Conservation (phyloP, 805 yeast species). For the Kodamaea lidongshanica region DNA sequence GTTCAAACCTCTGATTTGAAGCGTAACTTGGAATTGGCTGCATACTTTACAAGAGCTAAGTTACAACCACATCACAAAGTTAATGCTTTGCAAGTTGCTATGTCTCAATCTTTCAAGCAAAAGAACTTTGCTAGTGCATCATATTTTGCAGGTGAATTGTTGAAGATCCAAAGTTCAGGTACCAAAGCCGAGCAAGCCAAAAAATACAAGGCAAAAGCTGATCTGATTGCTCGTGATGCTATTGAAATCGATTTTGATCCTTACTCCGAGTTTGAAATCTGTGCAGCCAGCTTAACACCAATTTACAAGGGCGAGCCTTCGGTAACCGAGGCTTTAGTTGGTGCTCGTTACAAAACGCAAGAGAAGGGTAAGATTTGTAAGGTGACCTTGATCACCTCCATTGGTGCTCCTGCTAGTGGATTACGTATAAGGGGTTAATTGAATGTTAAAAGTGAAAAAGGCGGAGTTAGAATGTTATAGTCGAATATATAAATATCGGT, state of each 20-base stretch:
- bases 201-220: slow-evolving; percentile 75
- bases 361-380: slow-evolving; percentile 75
- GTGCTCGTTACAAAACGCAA: slow-evolving; percentile 74
- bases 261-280: slow-evolving; percentile 82
- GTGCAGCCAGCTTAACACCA: slow-evolving; percentile 84
- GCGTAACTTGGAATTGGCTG: slow-evolving; percentile 90
- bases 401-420: slow-evolving; percentile 93
- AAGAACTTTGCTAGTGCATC: slow-evolving; percentile 87
- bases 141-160: slow-evolving; percentile 78
- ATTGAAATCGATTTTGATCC: slow-evolving; percentile 90
- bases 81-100: slow-evolving; percentile 90
- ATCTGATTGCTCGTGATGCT: slow-evolving; percentile 75
- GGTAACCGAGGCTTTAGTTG: slow-evolving; percentile 78
- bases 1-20: slow-evolving; percentile 65
- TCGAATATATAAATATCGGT: not conserved
- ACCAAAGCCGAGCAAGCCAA: slow-evolving; percentile 84
- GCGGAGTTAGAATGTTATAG: not conserved
- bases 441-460: not conserved
- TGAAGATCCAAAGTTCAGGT: slow-evolving; percentile 64
- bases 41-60: slow-evolving; percentile 84
- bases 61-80: slow-evolving; percentile 78
- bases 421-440: slow-evolving; percentile 45
- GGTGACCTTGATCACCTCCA: slow-evolving; percentile 66
- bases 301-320: slow-evolving; percentile 70
- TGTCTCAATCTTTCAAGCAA: slow-evolving; percentile 84